Conservation (phyloP, 108 stramenopile species). For the Bacterosira constricta region DNA sequence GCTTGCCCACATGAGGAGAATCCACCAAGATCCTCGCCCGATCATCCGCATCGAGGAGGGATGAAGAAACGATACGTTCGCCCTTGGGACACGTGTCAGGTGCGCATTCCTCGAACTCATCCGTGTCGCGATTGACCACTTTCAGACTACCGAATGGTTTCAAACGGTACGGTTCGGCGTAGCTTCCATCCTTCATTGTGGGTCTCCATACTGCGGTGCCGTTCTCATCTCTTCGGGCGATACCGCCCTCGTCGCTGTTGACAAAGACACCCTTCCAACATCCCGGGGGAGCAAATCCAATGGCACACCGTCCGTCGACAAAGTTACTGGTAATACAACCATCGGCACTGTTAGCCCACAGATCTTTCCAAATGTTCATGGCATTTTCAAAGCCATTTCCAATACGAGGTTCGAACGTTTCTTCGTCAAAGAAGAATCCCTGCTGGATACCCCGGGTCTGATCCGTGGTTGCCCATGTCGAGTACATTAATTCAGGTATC, state of each 20-base stretch:
- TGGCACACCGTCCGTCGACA: constrained; percentile 37
- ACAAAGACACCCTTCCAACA: constrained; percentile 44
- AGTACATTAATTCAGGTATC: constrained; percentile 42
- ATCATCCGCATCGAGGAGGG: constrained; percentile 22
- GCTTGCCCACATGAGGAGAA: constrained; percentile 36
- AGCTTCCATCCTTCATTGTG: constrained; percentile 33
- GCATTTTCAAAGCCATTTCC: constrained; percentile 41
- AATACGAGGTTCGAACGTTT: constrained; percentile 31
- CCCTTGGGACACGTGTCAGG: constrained; percentile 42
- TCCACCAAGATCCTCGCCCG: constrained; percentile 37
- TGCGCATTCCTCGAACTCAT: constrained; percentile 29
- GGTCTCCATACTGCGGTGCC: constrained; percentile 28
- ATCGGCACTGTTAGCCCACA: constrained; percentile 33
- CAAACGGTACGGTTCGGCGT: constrained; percentile 47
- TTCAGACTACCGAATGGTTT: constrained; percentile 39
- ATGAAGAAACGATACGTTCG: constrained; percentile 15
- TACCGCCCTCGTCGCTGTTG: constrained; percentile 32
- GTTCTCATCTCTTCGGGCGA: constrained; percentile 20
- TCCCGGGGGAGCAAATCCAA: constrained; percentile 43
- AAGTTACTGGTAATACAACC: constrained; percentile 34
- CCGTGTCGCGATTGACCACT: constrained; percentile 34
- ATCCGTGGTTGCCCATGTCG: constrained; percentile 41
- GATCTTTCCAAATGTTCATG: constrained; percentile 50
- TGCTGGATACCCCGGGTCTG: constrained; percentile 37
- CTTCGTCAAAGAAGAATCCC: constrained; percentile 42